A percentile compares a stretch with the other conserved stretches of the same genome.
Conservation (phyloP, 768 basidiomycete species). For the Hericium erinaceus region DNA sequence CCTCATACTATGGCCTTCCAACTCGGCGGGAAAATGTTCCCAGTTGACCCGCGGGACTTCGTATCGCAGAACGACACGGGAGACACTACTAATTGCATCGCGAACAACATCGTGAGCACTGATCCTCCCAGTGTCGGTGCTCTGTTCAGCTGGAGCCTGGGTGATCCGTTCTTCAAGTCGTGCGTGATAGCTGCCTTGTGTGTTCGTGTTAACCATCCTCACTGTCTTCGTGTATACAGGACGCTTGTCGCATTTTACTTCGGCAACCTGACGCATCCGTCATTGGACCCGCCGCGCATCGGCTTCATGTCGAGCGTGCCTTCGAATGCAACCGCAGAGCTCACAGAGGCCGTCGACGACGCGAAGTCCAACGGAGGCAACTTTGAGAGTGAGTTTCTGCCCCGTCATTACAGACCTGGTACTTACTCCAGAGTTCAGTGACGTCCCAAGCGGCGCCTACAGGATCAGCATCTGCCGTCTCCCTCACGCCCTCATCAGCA, state of each 20-base stretch:
- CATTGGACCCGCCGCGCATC: conserved; percentile 56
- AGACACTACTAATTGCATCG: conserved; percentile 9
- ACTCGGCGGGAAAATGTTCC: conserved; percentile 37
- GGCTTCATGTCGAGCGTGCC: conserved; percentile 69
- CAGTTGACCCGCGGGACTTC: conserved; percentile 77
- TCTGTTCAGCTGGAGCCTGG: conserved; percentile 64
- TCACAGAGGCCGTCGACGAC: conserved; percentile 25
- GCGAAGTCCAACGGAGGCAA: conserved; percentile 15
- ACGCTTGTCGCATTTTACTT: conserved; percentile 62
- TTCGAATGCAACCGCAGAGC: conserved; percentile 31
- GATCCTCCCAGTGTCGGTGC: conserved; percentile 7
- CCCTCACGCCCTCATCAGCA: not conserved
- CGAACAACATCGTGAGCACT: conserved; percentile 6
- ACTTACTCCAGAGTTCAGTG: not conserved
- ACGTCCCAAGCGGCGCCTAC: conserved; percentile 7
- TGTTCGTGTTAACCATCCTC: not conserved
- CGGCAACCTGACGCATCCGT: conserved; percentile 62
- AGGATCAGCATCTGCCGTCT: not conserved
- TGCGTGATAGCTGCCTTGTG: conserved; percentile 22
- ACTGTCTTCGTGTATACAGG: conserved; percentile 25
- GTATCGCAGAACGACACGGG: conserved; percentile 28
- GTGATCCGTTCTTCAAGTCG: conserved; percentile 71
- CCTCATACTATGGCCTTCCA: conserved; percentile 10
- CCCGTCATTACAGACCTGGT: not conserved
- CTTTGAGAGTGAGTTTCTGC: conserved; percentile 23